Evolutionary conservation across 2,329 filamentous ascomycete species (phyloP).

Genomic region (Paecilomyces sp.): DNA sequence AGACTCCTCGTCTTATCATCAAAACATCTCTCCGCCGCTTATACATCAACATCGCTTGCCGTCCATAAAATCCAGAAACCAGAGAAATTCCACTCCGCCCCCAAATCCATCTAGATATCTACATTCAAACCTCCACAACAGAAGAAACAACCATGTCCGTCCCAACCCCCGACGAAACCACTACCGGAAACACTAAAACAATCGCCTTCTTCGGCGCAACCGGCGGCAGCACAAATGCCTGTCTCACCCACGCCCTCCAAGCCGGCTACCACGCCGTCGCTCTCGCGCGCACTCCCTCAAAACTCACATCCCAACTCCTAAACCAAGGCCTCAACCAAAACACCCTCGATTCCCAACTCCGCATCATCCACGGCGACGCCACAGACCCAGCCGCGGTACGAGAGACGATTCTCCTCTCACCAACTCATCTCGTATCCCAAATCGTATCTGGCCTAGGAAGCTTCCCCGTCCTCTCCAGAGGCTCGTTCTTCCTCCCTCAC

Average conservation of each 20-base stretch:
- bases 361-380: constrained; percentile 42
- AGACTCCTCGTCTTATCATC: too few species aligned
- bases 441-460: constrained; percentile 45
- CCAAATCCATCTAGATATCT: too few species aligned
- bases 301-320: constrained; percentile 39
- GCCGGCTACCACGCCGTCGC: constrained; percentile 40
- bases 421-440: constrained; percentile 29
- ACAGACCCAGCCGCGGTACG: constrained; percentile 36
- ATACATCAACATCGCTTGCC: not conserved
- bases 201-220: constrained; percentile 49
- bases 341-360: constrained; percentile 34
- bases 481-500: constrained; percentile 11
- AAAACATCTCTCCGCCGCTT: too few species aligned
- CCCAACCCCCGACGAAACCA: not conserved
- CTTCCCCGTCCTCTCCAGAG: constrained; percentile 14
- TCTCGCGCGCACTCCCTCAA: constrained; percentile 44
- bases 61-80: not conserved
- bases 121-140: not conserved
- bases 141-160: not conserved
- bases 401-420: constrained; percentile 23
- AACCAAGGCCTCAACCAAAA: constrained; percentile 31
- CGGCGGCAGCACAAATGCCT: constrained; percentile 39
- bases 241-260: constrained; percentile 38
- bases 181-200: constrained; percentile 11
- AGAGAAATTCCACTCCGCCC: too few species aligned